Evolutionary conservation across 2,329 filamentous ascomycete genomes (phyloP).

Genomic region (Endocalyx cinctus): DNA sequence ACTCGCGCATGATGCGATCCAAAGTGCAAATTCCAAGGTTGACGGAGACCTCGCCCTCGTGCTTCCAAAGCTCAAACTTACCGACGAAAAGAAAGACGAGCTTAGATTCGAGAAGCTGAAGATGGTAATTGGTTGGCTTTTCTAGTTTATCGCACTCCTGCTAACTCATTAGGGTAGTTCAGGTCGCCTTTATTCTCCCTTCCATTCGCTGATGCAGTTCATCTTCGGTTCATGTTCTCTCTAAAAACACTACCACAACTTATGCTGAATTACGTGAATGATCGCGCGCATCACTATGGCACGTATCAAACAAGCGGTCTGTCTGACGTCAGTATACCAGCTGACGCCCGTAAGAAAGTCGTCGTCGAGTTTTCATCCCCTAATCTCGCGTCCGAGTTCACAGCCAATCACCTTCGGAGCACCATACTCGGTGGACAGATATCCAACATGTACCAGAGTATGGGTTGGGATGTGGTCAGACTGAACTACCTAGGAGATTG

Average conservation of each 20-base stretch:
- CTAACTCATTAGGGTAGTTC: slow-evolving; percentile 1
- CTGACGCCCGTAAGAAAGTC: slow-evolving; percentile 32
- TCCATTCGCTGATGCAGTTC: slow-evolving; percentile 51
- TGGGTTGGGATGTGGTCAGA: slow-evolving; percentile 63
- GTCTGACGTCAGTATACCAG: not conserved
- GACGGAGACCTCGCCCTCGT: slow-evolving; percentile 28
- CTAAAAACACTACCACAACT: slow-evolving; percentile 49
- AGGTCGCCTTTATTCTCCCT: slow-evolving; percentile 43
- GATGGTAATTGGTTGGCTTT: slow-evolving; percentile 8
- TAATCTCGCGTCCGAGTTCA: slow-evolving; percentile 71
- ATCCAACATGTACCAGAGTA: slow-evolving; percentile 58
- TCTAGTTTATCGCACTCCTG: not conserved
- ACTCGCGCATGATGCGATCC: slow-evolving; percentile 26
- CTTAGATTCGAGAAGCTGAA: slow-evolving; percentile 12
- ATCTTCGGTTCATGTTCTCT: slow-evolving; percentile 64
- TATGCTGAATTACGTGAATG: slow-evolving; percentile 55
- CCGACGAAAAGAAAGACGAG: slow-evolving; percentile 12
- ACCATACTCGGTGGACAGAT: slow-evolving; percentile 68
- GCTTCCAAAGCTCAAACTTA: slow-evolving; percentile 25
- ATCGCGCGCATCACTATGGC: slow-evolving; percentile 53
- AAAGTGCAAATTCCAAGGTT: slow-evolving; percentile 17
- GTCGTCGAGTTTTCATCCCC: slow-evolving; percentile 72
- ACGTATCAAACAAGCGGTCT: slow-evolving; percentile 45
- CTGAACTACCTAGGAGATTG: slow-evolving; percentile 74
- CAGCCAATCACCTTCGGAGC: slow-evolving; percentile 63